These are phyloP conservation scores for Haplosporangium sp. DNA, from an alignment of 371 early-diverging fungal species.

Conservation along the genomic window DNA sequence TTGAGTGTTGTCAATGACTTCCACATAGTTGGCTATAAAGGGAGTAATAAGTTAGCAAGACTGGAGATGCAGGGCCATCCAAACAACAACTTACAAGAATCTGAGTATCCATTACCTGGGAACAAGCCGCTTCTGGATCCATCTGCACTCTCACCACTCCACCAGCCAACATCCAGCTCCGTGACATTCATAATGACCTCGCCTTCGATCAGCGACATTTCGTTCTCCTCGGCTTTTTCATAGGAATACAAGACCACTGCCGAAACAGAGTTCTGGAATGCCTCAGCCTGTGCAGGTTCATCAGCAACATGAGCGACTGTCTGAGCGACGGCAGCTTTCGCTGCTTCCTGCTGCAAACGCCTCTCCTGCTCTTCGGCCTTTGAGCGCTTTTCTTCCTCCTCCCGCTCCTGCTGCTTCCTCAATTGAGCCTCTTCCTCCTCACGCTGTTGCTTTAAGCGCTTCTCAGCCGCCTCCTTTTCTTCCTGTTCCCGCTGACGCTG, in stretches of 20 bases:
- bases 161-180: conserved; percentile 86
- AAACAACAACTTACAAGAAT: not conserved
- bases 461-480: conserved; percentile 12
- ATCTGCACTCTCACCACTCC: conserved; percentile 82
- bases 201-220: conserved; percentile 86
- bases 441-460: conserved; percentile 14
- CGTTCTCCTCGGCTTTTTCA: conserved; percentile 83
- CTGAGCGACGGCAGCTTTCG: conserved; percentile 23
- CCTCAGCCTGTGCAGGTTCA: conserved; percentile 7
- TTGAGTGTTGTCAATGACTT: conserved; percentile 62
- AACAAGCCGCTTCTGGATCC: conserved; percentile 83
- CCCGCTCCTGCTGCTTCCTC: conserved; percentile 9
- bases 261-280: conserved; percentile 49
- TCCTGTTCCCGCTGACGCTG: conserved; percentile 21
- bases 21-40: conserved; percentile 74
- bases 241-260: conserved; percentile 82
- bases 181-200: conserved; percentile 77
- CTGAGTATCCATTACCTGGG: conserved; percentile 57
- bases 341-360: conserved; percentile 40
- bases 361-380: conserved; percentile 34
- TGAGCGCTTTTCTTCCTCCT: conserved; percentile 17
- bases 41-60: not conserved
- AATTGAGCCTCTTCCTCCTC: conserved; percentile 34
- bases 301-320: conserved; percentile 9
- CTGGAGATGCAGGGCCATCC: not conserved